These are phyloP conservation scores for Tritrichomonas musculus DNA, from an alignment of 208 protist genomes.

Conservation along the genomic window DNA sequence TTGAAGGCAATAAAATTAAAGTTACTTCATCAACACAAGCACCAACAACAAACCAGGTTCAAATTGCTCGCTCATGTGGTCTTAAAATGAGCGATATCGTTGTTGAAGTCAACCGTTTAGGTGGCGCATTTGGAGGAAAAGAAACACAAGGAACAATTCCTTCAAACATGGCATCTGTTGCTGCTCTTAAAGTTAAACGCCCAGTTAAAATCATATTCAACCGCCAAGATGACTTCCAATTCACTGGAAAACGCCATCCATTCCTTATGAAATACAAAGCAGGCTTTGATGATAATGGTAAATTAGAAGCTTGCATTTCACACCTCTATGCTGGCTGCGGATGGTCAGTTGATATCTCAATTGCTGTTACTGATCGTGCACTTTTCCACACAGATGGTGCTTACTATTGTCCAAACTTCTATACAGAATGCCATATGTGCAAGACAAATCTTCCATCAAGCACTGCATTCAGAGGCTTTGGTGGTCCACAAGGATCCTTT, in stretches of 20 bases:
- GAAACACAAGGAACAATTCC: conserved; percentile 59
- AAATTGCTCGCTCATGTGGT: conserved; percentile 32
- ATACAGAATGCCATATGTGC: conserved; percentile 48
- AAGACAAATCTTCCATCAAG: conserved; percentile 66
- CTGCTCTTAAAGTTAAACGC: conserved; percentile 49
- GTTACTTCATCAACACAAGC: conserved; percentile 66
- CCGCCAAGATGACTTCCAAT: conserved; percentile 63
- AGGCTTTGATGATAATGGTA: conserved; percentile 52
- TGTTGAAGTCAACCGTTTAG: conserved; percentile 55
- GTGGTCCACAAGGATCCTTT: conserved; percentile 64
- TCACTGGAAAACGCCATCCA: conserved; percentile 58
- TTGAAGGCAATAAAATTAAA: conserved; percentile 57
- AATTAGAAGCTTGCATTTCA: conserved; percentile 51
- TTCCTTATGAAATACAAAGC: conserved; percentile 61
- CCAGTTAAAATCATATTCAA: conserved; percentile 59
- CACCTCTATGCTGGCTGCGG: conserved; percentile 60
- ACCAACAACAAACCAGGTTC: conserved; percentile 63
- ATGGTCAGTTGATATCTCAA: conserved; percentile 56
- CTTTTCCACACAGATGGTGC: conserved; percentile 65
- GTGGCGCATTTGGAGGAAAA: conserved; percentile 80
- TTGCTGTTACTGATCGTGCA: conserved; percentile 57
- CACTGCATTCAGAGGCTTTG: conserved; percentile 72
- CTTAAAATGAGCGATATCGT: conserved; percentile 46
- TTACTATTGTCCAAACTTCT: conserved; percentile 64
- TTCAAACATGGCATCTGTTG: conserved; percentile 57